Base-by-base conservation (phyloP, 163 green algal species). In the Scenedesmus sp. region DNA sequence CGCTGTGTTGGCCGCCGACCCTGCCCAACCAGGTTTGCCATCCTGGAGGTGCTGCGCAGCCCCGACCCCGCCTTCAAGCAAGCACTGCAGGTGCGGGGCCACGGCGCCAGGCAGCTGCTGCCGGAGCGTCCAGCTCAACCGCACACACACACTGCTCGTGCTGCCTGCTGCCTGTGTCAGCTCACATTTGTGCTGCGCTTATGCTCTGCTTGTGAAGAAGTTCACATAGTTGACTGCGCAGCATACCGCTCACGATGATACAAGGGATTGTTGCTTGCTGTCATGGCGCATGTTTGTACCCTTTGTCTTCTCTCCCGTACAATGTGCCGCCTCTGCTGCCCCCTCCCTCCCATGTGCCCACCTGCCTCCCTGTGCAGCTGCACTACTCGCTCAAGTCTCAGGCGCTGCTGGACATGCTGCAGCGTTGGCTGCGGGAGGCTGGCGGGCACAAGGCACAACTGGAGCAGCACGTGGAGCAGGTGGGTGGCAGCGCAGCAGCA, bases 31-130 rank as follows among this genome's bases (percentile, higher is more conserved):
- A 83, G 73, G 56, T 35, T 65, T 53, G 85, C 96, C 26, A 96
- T 97, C 88, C 90, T 96, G 53, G 93, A 96, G 24, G 59, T 94
- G 81, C 88, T 98, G 44, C 93, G 93, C 85, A 91, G 93, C 44
- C 96, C 95, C 5, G 91, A 94, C 30, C 15, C 56, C 0, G 85
- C 91, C 40, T 94, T 98, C 44, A 90, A 91, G 30, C 84, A 95
- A 0, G 93, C 94, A 46, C 91, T 98, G 26, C 79, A 91, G 65
- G 65, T 76, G 65, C 20, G 59, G 20, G 59, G 59, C 49, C 22
- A n/a, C 24, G 20, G 9, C 5, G 20, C 4, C 2, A 3, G 3
- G 20, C 59, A 12, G 59, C 59, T 56, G 0, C 15, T 72, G 59
- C 59, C 33, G 56, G 56, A 1, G 24, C 53, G 0, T 12, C 22